phyloP scores from a whole-genome alignment of 768 basidiomycete genomes.

The Pisolithus tinctorius region DNA sequence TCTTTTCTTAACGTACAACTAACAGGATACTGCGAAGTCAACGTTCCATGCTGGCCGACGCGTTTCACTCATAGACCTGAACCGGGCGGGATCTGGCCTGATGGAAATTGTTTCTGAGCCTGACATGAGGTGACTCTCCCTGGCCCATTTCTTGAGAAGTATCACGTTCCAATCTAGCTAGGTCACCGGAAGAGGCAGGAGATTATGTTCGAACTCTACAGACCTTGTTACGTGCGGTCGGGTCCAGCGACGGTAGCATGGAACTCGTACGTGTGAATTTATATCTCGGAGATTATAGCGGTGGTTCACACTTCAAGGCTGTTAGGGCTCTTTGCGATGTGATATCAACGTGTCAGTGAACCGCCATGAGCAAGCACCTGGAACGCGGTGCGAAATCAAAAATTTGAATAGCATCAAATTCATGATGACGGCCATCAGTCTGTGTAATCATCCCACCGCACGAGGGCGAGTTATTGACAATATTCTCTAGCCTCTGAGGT shows the following conservation, averaged over 20 bases:
- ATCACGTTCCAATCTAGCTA: conserved; percentile 11
- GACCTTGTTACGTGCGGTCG: conserved; percentile 71
- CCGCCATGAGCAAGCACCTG: conserved; percentile 48
- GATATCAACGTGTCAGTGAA: conserved; percentile 95
- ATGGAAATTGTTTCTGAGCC: conserved; percentile 97
- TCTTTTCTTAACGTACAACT: neutral
- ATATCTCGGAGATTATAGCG: neutral
- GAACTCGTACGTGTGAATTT: conserved; percentile 59
- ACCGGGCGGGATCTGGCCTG: conserved; percentile 81
- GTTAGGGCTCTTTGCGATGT: conserved; percentile 85
- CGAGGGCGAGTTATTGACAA: neutral
- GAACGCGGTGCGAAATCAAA: conserved; percentile 93
- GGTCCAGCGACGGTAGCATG: conserved; percentile 94
- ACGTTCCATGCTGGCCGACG: conserved; percentile 46
- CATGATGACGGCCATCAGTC: conserved; percentile 81
- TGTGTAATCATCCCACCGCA: conserved; percentile 13
- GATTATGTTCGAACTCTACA: conserved; percentile 83
- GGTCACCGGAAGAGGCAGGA: conserved; percentile 84
- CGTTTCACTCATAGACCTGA: conserved; percentile 72
- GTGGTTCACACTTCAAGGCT: conserved; percentile 5
- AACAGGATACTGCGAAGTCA: conserved; percentile 88
- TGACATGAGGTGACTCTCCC: conserved; percentile 56
- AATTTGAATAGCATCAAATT: conserved; percentile 90
- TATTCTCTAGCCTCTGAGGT: conserved; percentile 67
- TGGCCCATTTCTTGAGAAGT: neutral